Evolutionary conservation across 2,329 filamentous ascomycete genomes (phyloP), one percentile per base, ranked within the genome.

Genomic region (Cercospora sp.): DNA sequence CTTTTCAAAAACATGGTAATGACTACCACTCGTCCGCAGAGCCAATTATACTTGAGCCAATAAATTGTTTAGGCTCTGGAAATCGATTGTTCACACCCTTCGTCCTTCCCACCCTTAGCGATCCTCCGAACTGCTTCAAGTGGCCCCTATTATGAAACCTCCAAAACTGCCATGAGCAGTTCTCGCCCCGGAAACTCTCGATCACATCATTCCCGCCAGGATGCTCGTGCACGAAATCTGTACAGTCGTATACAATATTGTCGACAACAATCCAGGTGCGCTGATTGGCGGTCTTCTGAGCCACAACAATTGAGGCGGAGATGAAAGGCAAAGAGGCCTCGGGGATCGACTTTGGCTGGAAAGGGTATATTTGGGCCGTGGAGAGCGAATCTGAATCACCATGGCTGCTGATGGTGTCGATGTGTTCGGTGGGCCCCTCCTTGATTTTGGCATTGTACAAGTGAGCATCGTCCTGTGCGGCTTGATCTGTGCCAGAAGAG

Each of bases 111-210:
- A 63, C 48, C 16, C 61, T 7, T 6, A 63, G 28, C 20, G 61
- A 30, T 13, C 7, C 26, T 36, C 45, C 61, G n/a, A 28, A 18
- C 8, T 55, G 16, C 61, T 33, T 18, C 26, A 63, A 18, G n/a
- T 53, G 45, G 20, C 42, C 20, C 26, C 16, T 12, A 16, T 55
- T 26, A 45, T 63, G 61, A 13, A 63, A 63, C 4, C 61, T 26
- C 61, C 61, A 63, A n/a, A 63, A 63, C 18, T 63, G 61, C 61
- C 61, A 63, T 26, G 61, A 63, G 12, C 61, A 63, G 16, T 63
- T 28, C 28, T 63, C 42, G 16, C 61, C 61, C 2, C 61, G 39
- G n/a, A 63, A 63, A 16, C 42, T 53, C 28, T 63, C 61, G 16
- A 63, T 53, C 16, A 63, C 61, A 23, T 39, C 30, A 1, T 53